Evolutionary conservation across 768 basidiomycete genomes (phyloP), one percentile per base, ranked within the genome.

Genomic region (Suillus cothurnatus): DNA sequence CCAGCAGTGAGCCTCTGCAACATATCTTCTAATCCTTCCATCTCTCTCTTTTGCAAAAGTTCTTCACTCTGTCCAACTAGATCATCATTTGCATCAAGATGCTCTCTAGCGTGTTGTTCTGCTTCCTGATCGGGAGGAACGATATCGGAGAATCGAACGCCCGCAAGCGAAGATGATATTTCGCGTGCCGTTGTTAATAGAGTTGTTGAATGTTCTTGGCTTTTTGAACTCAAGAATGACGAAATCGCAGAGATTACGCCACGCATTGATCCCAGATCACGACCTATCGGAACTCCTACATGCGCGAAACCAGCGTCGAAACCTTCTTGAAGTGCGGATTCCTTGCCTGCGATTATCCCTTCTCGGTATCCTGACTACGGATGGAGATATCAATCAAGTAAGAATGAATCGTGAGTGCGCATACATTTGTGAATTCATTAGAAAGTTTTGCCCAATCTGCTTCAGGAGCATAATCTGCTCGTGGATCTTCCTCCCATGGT

Each of bases 331-430:
- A 98, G 82, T 3, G 88, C 89, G 0, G 85, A 81, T 74, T 96
- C 91, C 75, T 98, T 99, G 4, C 97, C 97, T 5, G 90, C 88
- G 0, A 89, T 92, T 70, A 99, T 97, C 7, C 97, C 97, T 78
- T 98, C 96, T n/a, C 97, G 88, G 72, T 98, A 98, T 2, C 97
- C 97, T 21, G 88, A 88, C 97, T 97, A 56, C 11, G 19, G 56
- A 61, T 41, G 12, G 47, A 19, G 56, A 38, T 39, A 7, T 26
- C 21, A 9, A 32, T 38, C 28, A 49, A 66, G 61, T 59, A 31
- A 68, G 58, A 45, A 38, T 3, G 53, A 28, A 55, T 39, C n/a
- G 63, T 50, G 41, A 12, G 26, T 41, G 39, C 11, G 64, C 82
- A 57, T 76, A 91, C 92, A 71, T 89, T 92, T 23, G 87, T 89